Evolutionary conservation across 192 early-diverging fungal genomes (phyloP).

Genomic region (Backusella mclennaniae): DNA sequence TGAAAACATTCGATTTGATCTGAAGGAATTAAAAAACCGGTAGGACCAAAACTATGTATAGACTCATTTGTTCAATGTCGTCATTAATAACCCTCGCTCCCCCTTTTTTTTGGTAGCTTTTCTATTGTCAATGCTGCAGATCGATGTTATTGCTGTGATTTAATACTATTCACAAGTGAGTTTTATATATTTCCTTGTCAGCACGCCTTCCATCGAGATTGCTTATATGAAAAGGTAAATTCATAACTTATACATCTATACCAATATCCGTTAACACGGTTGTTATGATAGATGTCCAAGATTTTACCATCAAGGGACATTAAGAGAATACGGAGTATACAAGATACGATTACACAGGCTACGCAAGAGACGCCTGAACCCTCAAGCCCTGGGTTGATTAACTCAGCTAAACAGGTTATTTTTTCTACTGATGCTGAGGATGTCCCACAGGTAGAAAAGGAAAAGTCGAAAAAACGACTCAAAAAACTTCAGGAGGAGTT

Average conservation of each 20-base stretch:
- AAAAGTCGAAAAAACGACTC: constrained; percentile 40
- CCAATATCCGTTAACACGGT: background rate
- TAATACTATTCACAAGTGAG: constrained; percentile 81
- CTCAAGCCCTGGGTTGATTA: constrained; percentile 13
- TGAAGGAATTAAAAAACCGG: constrained; percentile 74
- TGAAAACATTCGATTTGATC: constrained; percentile 90
- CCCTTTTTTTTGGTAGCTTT: constrained; percentile 42
- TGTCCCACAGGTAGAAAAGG: constrained; percentile 19
- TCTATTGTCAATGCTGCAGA: constrained; percentile 67
- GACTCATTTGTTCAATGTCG: background rate
- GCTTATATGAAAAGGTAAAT: constrained; percentile 72
- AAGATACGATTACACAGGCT: constrained; percentile 1
- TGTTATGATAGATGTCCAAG: constrained; percentile 3
- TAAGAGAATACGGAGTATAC: background rate
- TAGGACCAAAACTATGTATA: background rate
- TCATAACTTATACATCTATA: background rate
- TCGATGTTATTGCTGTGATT: constrained; percentile 75
- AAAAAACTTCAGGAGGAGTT: constrained; percentile 62
- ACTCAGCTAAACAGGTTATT: constrained; percentile 46
- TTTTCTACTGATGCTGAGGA: constrained; percentile 32
- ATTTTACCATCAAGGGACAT: constrained; percentile 12
- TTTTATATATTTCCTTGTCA: constrained; percentile 97
- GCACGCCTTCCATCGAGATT: constrained; percentile 94
- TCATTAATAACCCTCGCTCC: background rate
- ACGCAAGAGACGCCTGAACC: constrained; percentile 8